These are phyloP conservation scores for Ustilago crameri DNA, from an alignment of 1,284 basidiomycete species.

Conservation along the genomic window DNA sequence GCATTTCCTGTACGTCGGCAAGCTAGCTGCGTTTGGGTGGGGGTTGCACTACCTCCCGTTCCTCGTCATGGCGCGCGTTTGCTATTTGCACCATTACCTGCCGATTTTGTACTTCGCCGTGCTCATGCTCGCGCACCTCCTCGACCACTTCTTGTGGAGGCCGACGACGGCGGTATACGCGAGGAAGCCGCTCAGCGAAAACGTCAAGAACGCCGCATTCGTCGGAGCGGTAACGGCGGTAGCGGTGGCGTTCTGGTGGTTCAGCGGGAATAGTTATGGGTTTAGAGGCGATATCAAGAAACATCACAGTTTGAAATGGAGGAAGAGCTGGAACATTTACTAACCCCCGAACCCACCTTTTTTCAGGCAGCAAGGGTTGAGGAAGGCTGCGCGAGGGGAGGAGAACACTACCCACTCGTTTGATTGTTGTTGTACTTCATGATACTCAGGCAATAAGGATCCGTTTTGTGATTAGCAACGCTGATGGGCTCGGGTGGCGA, in stretches of 20 bases:
- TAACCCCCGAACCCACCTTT: conserved; percentile 6
- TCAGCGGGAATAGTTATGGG: conserved; percentile 86
- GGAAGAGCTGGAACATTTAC: conserved; percentile 67
- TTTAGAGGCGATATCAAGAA: conserved; percentile 81
- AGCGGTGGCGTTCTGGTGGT: conserved; percentile 90
- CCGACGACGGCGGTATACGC: conserved; percentile 61
- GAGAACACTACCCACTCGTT: too few species aligned
- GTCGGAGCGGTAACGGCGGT: conserved; percentile 75
- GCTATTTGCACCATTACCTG: conserved; percentile 83
- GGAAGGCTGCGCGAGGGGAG: too few species aligned
- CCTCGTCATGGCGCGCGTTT: conserved; percentile 74
- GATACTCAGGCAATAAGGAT: too few species aligned
- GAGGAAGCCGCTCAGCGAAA: conserved; percentile 70
- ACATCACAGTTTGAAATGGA: conserved; percentile 59
- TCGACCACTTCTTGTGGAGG: conserved; percentile 82
- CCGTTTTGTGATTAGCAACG: too few species aligned
- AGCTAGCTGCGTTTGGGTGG: conserved; percentile 92
- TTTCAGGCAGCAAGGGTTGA: too few species aligned
- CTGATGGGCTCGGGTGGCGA: too few species aligned
- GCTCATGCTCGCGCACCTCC: conserved; percentile 85
- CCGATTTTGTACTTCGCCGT: conserved; percentile 96
- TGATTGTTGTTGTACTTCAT: too few species aligned
- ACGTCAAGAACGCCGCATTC: conserved; percentile 80
- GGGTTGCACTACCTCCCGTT: conserved; percentile 90
- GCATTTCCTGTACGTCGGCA: conserved; percentile 91